Percentiles rank a stretch among this genome's conserved stretches.
Evolutionary conservation across 352 stramenopile species (phyloP).

Genomic region (Phytophthora fragariae): DNA sequence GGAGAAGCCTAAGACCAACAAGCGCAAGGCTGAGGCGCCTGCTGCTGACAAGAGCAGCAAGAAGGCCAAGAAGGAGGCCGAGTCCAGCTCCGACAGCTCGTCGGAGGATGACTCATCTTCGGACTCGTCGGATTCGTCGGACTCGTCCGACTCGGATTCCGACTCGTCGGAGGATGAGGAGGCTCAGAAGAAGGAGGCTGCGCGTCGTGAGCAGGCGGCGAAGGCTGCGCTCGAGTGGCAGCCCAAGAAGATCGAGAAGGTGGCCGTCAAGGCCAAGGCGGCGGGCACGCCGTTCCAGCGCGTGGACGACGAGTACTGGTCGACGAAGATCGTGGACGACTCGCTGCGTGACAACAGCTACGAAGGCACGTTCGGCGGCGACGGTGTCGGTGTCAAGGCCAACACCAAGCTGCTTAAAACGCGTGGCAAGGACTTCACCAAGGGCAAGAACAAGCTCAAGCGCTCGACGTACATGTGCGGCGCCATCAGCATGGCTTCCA

Average conservation of each 20-base stretch:
- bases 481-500: slow-evolving; percentile 93
- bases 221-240: slow-evolving; percentile 93
- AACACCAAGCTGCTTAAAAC: slow-evolving; percentile 98
- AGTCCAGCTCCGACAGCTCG: slow-evolving; percentile 53
- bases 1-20: slow-evolving; percentile 50
- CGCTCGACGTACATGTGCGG: slow-evolving; percentile 96
- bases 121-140: slow-evolving; percentile 51
- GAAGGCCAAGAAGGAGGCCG: slow-evolving; percentile 46
- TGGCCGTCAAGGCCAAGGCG: slow-evolving; percentile 72
- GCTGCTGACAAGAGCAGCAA: slow-evolving; percentile 42
- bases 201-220: slow-evolving; percentile 72
- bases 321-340: slow-evolving; percentile 90
- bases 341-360: slow-evolving; percentile 99
- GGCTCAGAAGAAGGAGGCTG: slow-evolving; percentile 79
- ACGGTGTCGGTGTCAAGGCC: slow-evolving; percentile 97
- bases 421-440: slow-evolving; percentile 99
- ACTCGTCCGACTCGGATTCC: slow-evolving; percentile 57
- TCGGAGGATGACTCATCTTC: slow-evolving; percentile 55
- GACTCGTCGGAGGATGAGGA: slow-evolving; percentile 73
- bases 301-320: slow-evolving; percentile 97
- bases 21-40: slow-evolving; percentile 61
- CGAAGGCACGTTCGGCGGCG: slow-evolving; percentile 95
- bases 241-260: slow-evolving; percentile 88
- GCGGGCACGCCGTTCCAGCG: slow-evolving; percentile 97
- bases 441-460: slow-evolving; percentile 99